Evolutionary conservation across 106 monocot species (phyloP).

Genomic region (Alisma plantagoaquatica): DNA sequence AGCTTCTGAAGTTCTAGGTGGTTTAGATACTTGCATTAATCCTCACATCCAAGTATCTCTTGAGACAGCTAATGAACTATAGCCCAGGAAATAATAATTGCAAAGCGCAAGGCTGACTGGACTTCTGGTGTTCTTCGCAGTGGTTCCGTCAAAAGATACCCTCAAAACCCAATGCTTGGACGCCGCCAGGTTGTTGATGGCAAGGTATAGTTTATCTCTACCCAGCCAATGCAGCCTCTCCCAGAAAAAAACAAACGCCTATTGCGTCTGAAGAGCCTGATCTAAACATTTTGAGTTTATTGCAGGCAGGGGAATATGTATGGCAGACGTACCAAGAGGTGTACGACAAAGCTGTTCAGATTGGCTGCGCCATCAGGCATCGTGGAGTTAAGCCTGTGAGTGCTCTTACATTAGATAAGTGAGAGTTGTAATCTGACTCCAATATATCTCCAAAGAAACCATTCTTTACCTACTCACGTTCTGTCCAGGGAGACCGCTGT

Average conservation of each 20-base stretch:
- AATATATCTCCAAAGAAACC: too few relatives aligned
- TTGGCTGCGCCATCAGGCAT: conserved; percentile 54
- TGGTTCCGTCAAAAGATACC: conserved; percentile 60
- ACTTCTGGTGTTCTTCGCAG: too few relatives aligned
- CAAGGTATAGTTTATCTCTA: conserved; percentile 35
- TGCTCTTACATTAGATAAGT: background rate
- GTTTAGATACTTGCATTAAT: too few relatives aligned
- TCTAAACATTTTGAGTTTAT: background rate
- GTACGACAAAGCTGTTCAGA: conserved; percentile 40
- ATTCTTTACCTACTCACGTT: background rate
- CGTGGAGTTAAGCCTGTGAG: conserved; percentile 51
- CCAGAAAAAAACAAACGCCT: background rate
- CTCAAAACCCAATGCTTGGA: conserved; percentile 80
- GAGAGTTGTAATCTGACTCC: background rate
- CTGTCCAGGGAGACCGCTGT: conserved; percentile 68
- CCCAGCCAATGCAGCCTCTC: too few relatives aligned
- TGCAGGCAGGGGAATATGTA: conserved; percentile 53
- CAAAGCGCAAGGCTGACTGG: too few relatives aligned
- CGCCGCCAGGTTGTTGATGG: conserved; percentile 57
- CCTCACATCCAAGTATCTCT: too few relatives aligned
- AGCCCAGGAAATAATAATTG: too few relatives aligned
- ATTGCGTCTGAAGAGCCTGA: background rate
- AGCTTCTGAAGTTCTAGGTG: too few relatives aligned
- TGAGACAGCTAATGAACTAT: too few relatives aligned
- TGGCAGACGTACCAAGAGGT: conserved; percentile 82